Conservation (phyloP, 1,284 basidiomycete genomes). For the Microbotryomycetes sp. region DNA sequence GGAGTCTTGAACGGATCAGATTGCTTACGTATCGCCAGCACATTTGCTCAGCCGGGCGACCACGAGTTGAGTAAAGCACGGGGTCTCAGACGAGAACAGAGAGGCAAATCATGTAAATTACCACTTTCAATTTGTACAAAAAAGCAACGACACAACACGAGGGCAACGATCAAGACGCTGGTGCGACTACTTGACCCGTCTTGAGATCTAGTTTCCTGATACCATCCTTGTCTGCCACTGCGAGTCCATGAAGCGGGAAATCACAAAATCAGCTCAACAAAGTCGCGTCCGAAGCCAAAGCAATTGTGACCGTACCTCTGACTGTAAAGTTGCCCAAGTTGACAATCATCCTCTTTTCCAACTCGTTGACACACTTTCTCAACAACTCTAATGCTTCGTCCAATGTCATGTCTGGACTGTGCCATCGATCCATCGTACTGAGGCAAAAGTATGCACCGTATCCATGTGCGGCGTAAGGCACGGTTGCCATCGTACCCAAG, state of each 20-base stretch:
- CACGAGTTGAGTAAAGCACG: too few relatives aligned
- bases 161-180: neutral
- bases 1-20: too few relatives aligned
- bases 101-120: too few relatives aligned
- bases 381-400: conserved; percentile 81
- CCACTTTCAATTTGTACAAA: too few relatives aligned
- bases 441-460: conserved; percentile 90
- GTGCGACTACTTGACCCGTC: neutral
- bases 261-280: too few relatives aligned
- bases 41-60: too few relatives aligned
- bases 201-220: conserved; percentile 29
- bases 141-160: too few relatives aligned
- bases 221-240: conserved; percentile 33
- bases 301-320: conserved; percentile 4
- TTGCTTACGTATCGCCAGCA: too few relatives aligned
- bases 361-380: conserved; percentile 79
- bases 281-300: too few relatives aligned
- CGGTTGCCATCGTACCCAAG: conserved; percentile 77
- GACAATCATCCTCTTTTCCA: conserved; percentile 76
- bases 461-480: conserved; percentile 92
- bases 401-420: conserved; percentile 70
- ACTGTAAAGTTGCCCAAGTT: conserved; percentile 41
- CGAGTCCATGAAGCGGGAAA: too few relatives aligned
- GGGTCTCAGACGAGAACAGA: too few relatives aligned
- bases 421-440: conserved; percentile 83